These are phyloP conservation scores for Fusarium kyushuense DNA, from an alignment of 2,329 filamentous ascomycete genomes.

Conservation along the genomic window DNA sequence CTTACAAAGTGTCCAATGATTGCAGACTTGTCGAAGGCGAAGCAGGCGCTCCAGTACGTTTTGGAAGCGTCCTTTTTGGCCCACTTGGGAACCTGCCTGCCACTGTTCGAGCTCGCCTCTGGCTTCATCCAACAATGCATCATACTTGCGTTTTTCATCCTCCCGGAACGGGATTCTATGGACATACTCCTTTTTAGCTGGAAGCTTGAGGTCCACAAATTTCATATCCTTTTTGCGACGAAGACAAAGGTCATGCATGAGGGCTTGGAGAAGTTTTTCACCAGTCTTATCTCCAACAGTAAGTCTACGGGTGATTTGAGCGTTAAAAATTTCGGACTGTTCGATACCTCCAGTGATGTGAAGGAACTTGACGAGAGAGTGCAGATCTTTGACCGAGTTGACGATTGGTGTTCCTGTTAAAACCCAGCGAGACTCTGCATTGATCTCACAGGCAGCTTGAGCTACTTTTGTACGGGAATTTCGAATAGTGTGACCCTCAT, in stretches of 20 bases:
- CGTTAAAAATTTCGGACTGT: constrained; percentile 78
- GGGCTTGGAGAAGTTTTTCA: constrained; percentile 74
- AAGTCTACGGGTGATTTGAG: constrained; percentile 71
- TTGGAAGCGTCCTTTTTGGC: constrained; percentile 71
- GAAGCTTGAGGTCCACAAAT: constrained; percentile 85
- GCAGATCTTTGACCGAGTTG: constrained; percentile 84
- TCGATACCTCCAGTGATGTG: constrained; percentile 81
- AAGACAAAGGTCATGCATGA: constrained; percentile 85
- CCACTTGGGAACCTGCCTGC: constrained; percentile 58
- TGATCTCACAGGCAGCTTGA: constrained; percentile 73
- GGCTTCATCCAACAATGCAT: constrained; percentile 78
- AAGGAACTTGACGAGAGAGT: constrained; percentile 82
- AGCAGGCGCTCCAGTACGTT: constrained; percentile 84
- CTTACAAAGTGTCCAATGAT: constrained; percentile 87
- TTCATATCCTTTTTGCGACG: constrained; percentile 88
- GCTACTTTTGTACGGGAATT: constrained; percentile 81
- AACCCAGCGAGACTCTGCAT: constrained; percentile 81
- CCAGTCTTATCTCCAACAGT: constrained; percentile 67
- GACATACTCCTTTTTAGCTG: constrained; percentile 80
- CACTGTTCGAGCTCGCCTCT: constrained; percentile 75
- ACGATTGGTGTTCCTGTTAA: constrained; percentile 86
- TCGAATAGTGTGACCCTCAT: constrained; percentile 86
- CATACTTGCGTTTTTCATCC: constrained; percentile 82
- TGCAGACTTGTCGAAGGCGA: constrained; percentile 85
- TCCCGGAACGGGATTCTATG: constrained; percentile 79